A percentile compares a stretch with the other conserved stretches of the same genome.
phyloP scores from a whole-genome alignment of 306 rosid species.

The Styphnolobium japonicum region DNA sequence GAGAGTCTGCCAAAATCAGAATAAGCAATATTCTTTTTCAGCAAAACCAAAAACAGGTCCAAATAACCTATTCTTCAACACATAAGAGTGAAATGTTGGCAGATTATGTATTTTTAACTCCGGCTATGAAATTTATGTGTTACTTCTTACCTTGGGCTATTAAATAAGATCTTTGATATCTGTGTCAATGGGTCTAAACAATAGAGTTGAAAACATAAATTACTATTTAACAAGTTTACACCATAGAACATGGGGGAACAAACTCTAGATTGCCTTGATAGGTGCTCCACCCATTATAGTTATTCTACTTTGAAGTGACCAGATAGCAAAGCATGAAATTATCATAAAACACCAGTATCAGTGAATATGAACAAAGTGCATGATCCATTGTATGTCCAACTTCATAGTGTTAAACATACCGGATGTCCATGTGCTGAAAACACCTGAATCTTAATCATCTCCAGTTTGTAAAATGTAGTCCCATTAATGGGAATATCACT shows the following conservation, averaged over 20 bases:
- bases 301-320: neutral
- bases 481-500: constrained; percentile 45
- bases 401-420: constrained; percentile 39
- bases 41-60: constrained; percentile 7
- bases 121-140: neutral
- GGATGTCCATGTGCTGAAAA: constrained; percentile 62
- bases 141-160: neutral
- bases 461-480: constrained; percentile 77
- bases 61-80: neutral
- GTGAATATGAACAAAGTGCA: constrained; percentile 17
- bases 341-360: neutral
- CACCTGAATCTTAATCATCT: constrained; percentile 70
- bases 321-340: neutral
- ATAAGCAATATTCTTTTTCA: neutral
- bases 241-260: neutral
- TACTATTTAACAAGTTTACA: neutral
- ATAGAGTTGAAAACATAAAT: neutral
- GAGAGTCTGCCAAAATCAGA: constrained; percentile 40
- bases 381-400: neutral
- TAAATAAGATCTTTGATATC: neutral
- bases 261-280: neutral
- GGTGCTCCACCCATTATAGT: neutral
- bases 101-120: neutral
- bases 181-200: neutral
- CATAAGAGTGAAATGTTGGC: neutral